A percentile compares a stretch with the other conserved stretches of the same genome.
Conservation (phyloP, 2,329 filamentous ascomycete genomes). For the Akanthomyces muscarius region DNA sequence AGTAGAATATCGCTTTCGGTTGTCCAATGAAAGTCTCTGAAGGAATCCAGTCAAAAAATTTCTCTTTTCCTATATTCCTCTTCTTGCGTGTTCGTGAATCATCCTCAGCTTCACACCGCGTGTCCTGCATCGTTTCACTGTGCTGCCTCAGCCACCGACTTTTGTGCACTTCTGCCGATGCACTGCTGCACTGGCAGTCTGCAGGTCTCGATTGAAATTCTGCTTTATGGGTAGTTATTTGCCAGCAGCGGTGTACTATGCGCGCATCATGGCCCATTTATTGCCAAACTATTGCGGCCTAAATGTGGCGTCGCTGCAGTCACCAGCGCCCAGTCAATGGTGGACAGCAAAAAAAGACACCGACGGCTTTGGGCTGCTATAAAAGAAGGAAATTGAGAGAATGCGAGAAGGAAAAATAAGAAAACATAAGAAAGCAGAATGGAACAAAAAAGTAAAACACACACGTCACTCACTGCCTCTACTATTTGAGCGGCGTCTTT, state of each 20-base stretch:
- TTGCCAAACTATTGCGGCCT: slow-evolving; percentile 6
- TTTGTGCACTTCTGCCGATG: neutral
- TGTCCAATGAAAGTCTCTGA: no score
- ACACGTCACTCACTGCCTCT: no score
- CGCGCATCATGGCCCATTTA: slow-evolving; percentile 7
- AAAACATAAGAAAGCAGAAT: no score
- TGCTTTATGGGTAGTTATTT: neutral
- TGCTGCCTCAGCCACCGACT: slow-evolving; percentile 11
- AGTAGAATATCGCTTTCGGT: no score
- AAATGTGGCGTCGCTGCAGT: neutral
- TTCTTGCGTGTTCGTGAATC: neutral
- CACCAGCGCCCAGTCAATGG: neutral
- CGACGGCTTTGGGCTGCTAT: no score
- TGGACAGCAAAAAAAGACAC: no score
- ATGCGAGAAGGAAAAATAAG: no score
- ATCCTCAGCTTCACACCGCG: neutral
- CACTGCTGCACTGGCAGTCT: neutral
- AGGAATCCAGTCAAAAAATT: neutral
- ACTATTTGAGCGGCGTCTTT: no score
- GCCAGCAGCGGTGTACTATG: slow-evolving; percentile 7
- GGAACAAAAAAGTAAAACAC: no score
- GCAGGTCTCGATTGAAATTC: neutral
- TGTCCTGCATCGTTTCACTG: neutral
- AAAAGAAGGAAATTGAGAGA: no score
- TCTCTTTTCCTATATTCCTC: neutral